Conservation (phyloP, 805 yeast genomes). For the Yamadazyma paraphyllophila region DNA sequence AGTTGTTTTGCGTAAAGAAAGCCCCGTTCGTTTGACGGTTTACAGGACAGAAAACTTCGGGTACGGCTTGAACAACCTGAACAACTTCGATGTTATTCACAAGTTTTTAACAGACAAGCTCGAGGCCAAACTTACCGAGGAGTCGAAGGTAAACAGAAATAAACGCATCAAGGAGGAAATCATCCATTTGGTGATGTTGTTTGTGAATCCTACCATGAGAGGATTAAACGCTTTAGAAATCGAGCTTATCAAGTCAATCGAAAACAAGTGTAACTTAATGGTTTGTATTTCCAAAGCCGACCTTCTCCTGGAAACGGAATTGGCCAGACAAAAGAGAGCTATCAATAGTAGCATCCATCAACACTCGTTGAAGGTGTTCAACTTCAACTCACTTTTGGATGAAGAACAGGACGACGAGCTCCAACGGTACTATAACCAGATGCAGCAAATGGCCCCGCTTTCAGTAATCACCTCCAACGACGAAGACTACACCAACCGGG, state of each 20-base stretch:
- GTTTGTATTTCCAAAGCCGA: slow-evolving; percentile 13
- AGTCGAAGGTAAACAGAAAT: slow-evolving; percentile 11
- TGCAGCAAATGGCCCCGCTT: slow-evolving; percentile 10
- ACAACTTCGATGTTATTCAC: slow-evolving; percentile 12
- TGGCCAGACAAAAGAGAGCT: slow-evolving; percentile 7
- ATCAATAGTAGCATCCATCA: slow-evolving; percentile 1
- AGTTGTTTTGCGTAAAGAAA: slow-evolving; percentile 18
- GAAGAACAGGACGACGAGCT: slow-evolving; percentile 6
- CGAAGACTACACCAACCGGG: not conserved
- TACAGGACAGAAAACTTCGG: slow-evolving; percentile 26
- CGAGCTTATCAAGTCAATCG: slow-evolving; percentile 10
- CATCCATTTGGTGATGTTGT: slow-evolving; percentile 12
- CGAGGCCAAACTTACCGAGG: slow-evolving; percentile 11
- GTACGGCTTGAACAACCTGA: slow-evolving; percentile 19
- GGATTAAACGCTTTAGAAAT: slow-evolving; percentile 12
- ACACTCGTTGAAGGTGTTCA: slow-evolving; percentile 7
- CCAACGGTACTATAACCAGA: not conserved
- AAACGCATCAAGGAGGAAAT: slow-evolving; percentile 7
- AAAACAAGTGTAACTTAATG: slow-evolving; percentile 12
- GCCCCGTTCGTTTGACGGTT: slow-evolving; percentile 21
- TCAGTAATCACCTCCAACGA: slow-evolving; percentile 9
- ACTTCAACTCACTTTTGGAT: slow-evolving; percentile 5
- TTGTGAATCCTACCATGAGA: slow-evolving; percentile 10
- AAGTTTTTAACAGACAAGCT: slow-evolving; percentile 10
- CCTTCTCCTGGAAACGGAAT: slow-evolving; percentile 7